Base-by-base conservation (phyloP, 2,329 filamentous ascomycete species). In the Gnomoniopsis sp. region DNA sequence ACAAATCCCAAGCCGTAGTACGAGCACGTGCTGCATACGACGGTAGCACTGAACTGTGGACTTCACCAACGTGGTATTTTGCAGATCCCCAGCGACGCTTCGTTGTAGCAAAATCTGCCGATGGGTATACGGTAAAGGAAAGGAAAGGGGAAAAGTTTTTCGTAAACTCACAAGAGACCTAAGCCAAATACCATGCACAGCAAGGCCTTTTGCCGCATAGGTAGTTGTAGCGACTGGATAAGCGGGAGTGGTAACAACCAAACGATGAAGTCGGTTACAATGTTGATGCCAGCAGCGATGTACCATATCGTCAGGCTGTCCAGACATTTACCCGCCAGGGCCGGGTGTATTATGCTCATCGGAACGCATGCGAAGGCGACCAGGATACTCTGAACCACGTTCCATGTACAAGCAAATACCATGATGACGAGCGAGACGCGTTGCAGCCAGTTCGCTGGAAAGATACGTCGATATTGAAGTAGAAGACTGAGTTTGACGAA, bases 231-330 rank as follows among this genome's bases (percentile, higher is more conserved):
- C 34, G 68, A 70, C 61, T 69, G 69, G 60, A 75, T 69, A n/a
- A 70, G 66, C 0, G 73, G 73, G 15, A 75, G 72, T 3, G 74
- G 73, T 44, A 74, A 69, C 17, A 72, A 62, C 55, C 74, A 74
- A 8, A 75, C 62, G 26, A 71, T 63, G 49, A 75, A 63, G 53
- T 74, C 72, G 38, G 71, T 74, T 12, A 65, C 61, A 36, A 75
- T 63, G 61, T 75, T 75, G 63, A 74, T 69, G 30, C 65, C 68
- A 41, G 66, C 61, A 47, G 62, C 65, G 49, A 67, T 57, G 30
- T 67, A 67, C 66, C 66, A 68, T 19, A 68, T 61, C 14, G 59
- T 60, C 7, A 36, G 36, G 12, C 52, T 63, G 59, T 64, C 50
- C 30, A 66, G 59, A 26, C 64, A 67, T 46, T 47, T 53, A 14